Conservation (phyloP, 2,329 filamentous ascomycete genomes). For the Amauroascus verrucosus region DNA sequence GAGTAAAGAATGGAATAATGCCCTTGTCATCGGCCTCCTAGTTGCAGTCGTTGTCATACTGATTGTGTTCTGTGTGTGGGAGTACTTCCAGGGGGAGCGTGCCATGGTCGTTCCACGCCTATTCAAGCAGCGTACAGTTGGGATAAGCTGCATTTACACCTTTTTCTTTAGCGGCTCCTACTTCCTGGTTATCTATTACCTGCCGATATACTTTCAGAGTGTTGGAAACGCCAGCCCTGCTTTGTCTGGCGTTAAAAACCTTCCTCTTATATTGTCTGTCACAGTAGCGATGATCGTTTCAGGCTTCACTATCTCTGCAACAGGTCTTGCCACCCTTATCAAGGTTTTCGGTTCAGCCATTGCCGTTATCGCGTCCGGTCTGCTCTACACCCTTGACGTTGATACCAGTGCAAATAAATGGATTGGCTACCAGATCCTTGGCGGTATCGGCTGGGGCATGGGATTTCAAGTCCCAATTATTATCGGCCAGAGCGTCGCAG, state of each 20-base stretch:
- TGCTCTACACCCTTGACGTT: conserved; percentile 28
- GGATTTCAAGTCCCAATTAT: conserved; percentile 29
- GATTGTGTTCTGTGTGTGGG: conserved; percentile 31
- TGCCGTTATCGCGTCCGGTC: conserved; percentile 26
- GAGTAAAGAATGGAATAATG: conserved; percentile 37
- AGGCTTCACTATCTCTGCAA: background rate
- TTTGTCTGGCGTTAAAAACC: background rate
- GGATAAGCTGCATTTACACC: conserved; percentile 30
- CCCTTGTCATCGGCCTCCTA: conserved; percentile 41
- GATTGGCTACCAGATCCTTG: conserved; percentile 33
- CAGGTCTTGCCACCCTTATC: conserved; percentile 20
- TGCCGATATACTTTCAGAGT: conserved; percentile 32
- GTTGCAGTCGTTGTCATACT: conserved; percentile 42
- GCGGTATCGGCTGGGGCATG: conserved; percentile 28
- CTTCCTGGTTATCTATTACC: conserved; percentile 40
- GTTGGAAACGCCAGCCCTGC: background rate
- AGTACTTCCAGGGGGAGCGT: conserved; percentile 30
- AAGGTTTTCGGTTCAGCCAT: conserved; percentile 25
- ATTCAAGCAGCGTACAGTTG: conserved; percentile 28
- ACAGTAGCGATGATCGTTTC: background rate
- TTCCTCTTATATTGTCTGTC: conserved; percentile 23
- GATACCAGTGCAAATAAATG: conserved; percentile 26
- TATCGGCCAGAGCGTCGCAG: conserved; percentile 26
- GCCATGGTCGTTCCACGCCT: conserved; percentile 40
- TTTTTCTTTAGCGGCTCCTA: conserved; percentile 34